Percentiles rank a stretch among this genome's conserved stretches.
Evolutionary conservation across 331 rosid genomes (phyloP).

Genomic region (Prunus yedoensis): DNA sequence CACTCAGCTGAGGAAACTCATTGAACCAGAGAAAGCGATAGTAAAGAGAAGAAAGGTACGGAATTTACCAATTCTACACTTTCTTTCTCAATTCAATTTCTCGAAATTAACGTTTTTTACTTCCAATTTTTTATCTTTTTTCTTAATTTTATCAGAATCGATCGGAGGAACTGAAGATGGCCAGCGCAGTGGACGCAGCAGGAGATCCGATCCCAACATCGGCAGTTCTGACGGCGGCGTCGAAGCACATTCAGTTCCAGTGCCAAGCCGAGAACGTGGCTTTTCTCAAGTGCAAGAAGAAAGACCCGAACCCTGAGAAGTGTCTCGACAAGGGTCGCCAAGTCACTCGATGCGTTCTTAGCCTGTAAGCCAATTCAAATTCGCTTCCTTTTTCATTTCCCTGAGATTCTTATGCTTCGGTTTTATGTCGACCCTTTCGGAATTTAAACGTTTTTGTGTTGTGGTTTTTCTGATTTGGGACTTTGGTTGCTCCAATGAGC

Average conservation of each 20-base stretch:
- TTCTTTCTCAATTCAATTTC: neutral
- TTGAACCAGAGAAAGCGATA: neutral
- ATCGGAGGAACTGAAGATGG: slow-evolving; percentile 48
- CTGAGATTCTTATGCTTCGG: slow-evolving; percentile 7
- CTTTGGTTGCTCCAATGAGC: neutral
- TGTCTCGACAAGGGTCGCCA: slow-evolving; percentile 89
- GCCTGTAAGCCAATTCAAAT: slow-evolving; percentile 50
- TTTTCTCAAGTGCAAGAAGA: slow-evolving; percentile 86
- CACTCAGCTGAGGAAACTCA: neutral
- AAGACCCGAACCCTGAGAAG: slow-evolving; percentile 89
- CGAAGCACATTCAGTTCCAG: slow-evolving; percentile 77
- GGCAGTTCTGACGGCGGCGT: slow-evolving; percentile 82
- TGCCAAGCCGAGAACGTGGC: slow-evolving; percentile 86
- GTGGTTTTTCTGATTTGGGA: neutral
- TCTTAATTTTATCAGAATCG: neutral
- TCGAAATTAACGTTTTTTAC: neutral
- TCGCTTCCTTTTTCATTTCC: neutral
- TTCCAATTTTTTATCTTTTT: neutral
- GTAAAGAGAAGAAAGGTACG: neutral
- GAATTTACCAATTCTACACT: neutral
- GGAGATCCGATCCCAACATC: slow-evolving; percentile 97
- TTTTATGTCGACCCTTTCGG: neutral
- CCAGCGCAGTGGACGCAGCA: slow-evolving; percentile 72
- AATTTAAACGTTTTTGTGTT: neutral
- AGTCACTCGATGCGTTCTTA: slow-evolving; percentile 88